Conservation (phyloP, 306 rosid genomes). For the Malus fusca region DNA sequence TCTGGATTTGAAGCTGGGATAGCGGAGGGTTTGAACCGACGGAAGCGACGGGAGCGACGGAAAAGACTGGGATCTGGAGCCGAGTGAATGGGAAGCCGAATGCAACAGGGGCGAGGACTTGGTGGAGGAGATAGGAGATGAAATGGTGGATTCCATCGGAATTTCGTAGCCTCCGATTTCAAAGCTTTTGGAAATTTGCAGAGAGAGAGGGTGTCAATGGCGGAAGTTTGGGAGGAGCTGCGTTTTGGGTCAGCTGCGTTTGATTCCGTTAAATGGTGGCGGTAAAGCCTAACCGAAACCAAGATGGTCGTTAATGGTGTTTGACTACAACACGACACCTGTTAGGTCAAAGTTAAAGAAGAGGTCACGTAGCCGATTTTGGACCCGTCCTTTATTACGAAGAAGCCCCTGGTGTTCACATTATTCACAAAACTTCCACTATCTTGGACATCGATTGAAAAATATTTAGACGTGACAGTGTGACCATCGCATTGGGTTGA, state of each 20-base stretch:
- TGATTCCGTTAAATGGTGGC: neutral
- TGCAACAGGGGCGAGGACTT: slow-evolving; percentile 16
- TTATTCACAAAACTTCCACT: too few relatives aligned
- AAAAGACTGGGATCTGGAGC: slow-evolving; percentile 20
- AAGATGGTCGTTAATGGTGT: neutral
- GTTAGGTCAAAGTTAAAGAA: neutral
- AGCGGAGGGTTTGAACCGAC: slow-evolving; percentile 12
- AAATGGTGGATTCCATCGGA: slow-evolving; percentile 45
- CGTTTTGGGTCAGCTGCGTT: neutral
- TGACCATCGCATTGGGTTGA: too few relatives aligned
- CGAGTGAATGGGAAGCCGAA: slow-evolving; percentile 11
- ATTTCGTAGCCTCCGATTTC: neutral
- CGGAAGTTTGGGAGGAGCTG: neutral
- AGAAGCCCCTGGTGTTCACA: neutral
- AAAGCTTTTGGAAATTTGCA: neutral
- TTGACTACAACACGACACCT: neutral
- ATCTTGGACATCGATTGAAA: too few relatives aligned
- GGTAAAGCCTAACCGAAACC: neutral
- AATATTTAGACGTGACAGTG: fast-evolving
- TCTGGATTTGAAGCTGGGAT: slow-evolving; percentile 15
- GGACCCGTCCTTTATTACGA: neutral
- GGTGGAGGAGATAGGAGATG: slow-evolving; percentile 11
- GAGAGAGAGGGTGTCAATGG: too few relatives aligned
- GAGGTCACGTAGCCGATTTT: neutral
- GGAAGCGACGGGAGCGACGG: neutral